Evolutionary conservation across 495 filamentous ascomycete genomes (phyloP).

Genomic region (Neurospora terricola): DNA sequence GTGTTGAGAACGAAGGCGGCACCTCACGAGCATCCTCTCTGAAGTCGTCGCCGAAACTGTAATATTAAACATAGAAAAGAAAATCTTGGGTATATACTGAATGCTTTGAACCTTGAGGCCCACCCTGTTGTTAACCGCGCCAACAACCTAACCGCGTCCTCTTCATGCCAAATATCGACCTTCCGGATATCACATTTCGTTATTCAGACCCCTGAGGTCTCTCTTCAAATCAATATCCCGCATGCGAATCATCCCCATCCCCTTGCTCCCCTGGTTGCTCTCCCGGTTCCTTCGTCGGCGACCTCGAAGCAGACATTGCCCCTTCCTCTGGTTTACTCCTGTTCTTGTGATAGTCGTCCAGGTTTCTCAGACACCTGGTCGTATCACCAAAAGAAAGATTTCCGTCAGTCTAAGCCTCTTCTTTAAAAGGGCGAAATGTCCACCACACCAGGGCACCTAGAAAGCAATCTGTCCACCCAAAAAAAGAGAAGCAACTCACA

Average conservation of each 20-base stretch:
- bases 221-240: background rate
- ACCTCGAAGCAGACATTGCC: background rate
- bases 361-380: background rate
- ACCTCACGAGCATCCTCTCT: background rate
- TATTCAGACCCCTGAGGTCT: background rate
- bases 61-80: too few species aligned
- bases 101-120: background rate
- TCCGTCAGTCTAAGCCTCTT: background rate
- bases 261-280: background rate
- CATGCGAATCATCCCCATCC: background rate
- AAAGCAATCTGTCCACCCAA: background rate
- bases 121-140: too few species aligned
- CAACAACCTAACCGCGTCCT: background rate
- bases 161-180: background rate
- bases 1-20: background rate
- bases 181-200: background rate
- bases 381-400: background rate
- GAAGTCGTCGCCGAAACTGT: background rate
- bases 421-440: background rate
- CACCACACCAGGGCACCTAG: background rate
- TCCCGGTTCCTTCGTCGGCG: background rate
- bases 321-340: background rate
- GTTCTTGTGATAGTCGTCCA: background rate
- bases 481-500: slow-evolving; percentile 4
- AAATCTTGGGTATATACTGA: background rate